phyloP scores from a whole-genome alignment of 495 filamentous ascomycete genomes.

The Annulohypoxylon maeteangense region DNA sequence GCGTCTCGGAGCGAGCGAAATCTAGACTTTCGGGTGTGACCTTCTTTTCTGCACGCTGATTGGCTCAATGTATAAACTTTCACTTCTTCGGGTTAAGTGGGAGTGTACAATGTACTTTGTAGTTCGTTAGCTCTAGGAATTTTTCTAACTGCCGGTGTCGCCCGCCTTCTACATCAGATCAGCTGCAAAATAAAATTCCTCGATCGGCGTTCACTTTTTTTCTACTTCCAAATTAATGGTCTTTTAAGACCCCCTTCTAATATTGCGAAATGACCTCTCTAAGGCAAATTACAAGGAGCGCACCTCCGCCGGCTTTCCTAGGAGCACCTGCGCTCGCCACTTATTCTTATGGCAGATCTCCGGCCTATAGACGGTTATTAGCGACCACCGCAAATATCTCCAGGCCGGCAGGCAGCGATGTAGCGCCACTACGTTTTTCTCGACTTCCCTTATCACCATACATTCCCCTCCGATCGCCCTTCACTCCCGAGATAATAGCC shows the following conservation, averaged over 20 bases:
- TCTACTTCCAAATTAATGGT: constrained; percentile 22
- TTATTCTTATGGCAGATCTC: constrained; percentile 62
- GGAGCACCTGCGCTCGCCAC: constrained; percentile 51
- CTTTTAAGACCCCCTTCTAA: constrained; percentile 25
- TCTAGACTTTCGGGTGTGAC: constrained; percentile 17
- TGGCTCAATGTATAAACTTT: constrained; percentile 3
- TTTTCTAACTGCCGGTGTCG: constrained; percentile 46
- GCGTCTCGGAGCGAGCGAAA: constrained; percentile 28
- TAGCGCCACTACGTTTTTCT: constrained; percentile 40
- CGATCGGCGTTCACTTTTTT: constrained; percentile 5
- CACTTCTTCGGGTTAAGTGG: constrained; percentile 9
- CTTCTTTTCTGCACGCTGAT: not conserved
- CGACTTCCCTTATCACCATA: constrained; percentile 42
- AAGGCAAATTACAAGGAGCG: constrained; percentile 55
- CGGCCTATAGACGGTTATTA: constrained; percentile 69
- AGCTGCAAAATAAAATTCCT: constrained; percentile 42
- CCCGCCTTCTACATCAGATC: constrained; percentile 38
- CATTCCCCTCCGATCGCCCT: constrained; percentile 56
- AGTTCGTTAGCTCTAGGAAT: constrained; percentile 21
- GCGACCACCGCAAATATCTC: constrained; percentile 48
- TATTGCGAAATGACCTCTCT: constrained; percentile 58
- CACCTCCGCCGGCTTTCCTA: constrained; percentile 51
- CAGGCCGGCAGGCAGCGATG: constrained; percentile 28
- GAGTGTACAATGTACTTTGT: constrained; percentile 4
- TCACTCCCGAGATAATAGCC: constrained; percentile 54